Evolutionary conservation across 2,329 filamentous ascomycete species (phyloP).

Genomic region (Ilyonectria destructans): DNA sequence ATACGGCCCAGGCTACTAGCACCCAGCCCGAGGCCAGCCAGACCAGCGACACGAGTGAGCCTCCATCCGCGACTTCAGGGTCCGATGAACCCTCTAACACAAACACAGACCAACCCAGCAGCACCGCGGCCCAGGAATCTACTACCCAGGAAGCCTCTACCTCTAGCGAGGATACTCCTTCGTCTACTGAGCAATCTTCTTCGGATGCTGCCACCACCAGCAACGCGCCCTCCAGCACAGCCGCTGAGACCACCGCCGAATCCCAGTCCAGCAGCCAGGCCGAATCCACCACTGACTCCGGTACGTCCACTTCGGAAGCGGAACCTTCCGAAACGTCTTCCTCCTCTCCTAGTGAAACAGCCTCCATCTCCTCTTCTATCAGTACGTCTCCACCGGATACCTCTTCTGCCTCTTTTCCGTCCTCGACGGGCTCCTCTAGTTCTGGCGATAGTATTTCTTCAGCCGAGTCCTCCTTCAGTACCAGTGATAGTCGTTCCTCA

Average conservation of each 20-base stretch:
- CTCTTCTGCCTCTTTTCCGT: slow-evolving; percentile 39
- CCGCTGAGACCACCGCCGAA: slow-evolving; percentile 19
- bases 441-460: slow-evolving; percentile 44
- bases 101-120: slow-evolving; percentile 40
- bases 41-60: slow-evolving; percentile 42
- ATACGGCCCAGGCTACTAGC: slow-evolving; percentile 3
- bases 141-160: slow-evolving; percentile 11
- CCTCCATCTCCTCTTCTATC: slow-evolving; percentile 51
- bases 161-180: background rate
- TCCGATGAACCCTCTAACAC: slow-evolving; percentile 46
- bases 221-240: background rate
- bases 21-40: slow-evolving; percentile 9
- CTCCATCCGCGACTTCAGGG: slow-evolving; percentile 40
- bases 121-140: slow-evolving; percentile 28
- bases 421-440: slow-evolving; percentile 45
- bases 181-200: slow-evolving; percentile 25
- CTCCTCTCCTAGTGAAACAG: slow-evolving; percentile 49
- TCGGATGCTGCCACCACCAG: slow-evolving; percentile 1
- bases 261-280: slow-evolving; percentile 44
- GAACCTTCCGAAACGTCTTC: slow-evolving; percentile 46
- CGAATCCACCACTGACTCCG: slow-evolving; percentile 50
- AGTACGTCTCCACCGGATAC: slow-evolving; percentile 53
- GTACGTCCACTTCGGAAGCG: slow-evolving; percentile 51
- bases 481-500: slow-evolving; percentile 29
- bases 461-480: slow-evolving; percentile 44